These are phyloP conservation scores for Desmodesmus armatus DNA, from an alignment of 139 green algal species.

Conservation along the genomic window DNA sequence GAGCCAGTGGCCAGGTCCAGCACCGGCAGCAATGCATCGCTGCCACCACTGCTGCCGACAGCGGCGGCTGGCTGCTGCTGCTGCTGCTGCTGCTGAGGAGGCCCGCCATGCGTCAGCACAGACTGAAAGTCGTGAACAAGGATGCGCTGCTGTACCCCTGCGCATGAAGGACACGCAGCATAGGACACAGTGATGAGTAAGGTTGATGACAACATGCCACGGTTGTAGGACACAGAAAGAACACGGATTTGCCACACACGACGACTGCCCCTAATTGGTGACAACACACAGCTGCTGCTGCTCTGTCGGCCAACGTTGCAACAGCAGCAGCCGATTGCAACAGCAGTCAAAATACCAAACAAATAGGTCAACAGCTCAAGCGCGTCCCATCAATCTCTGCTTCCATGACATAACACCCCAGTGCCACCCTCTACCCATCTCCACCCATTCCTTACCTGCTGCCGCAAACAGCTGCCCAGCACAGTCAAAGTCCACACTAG, in stretches of 20 bases:
- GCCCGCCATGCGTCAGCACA: neutral
- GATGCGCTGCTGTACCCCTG: conserved; percentile 41
- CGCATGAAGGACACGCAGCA: no score
- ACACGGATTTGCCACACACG: no score
- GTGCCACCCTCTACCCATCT: neutral
- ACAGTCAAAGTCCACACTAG: neutral
- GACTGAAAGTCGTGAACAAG: conserved; percentile 21
- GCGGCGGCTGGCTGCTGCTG: conserved; percentile 19
- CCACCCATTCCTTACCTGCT: neutral
- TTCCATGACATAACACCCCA: neutral
- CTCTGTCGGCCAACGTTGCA: neutral
- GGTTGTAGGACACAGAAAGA: no score
- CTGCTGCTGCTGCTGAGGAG: neutral
- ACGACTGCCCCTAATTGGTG: neutral
- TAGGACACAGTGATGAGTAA: no score
- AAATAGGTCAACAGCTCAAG: neutral
- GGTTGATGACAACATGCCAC: no score
- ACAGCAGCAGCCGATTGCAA: no score
- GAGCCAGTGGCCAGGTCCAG: conserved; percentile 78
- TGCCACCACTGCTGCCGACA: neutral
- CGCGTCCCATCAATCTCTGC: neutral
- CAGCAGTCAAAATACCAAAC: neutral
- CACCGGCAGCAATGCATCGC: conserved; percentile 65
- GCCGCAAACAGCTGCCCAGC: neutral
- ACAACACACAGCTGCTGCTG: neutral